These are phyloP conservation scores for Scalesia atractyloides DNA, from an alignment of 129 eudicot species.

Conservation along the genomic window DNA sequence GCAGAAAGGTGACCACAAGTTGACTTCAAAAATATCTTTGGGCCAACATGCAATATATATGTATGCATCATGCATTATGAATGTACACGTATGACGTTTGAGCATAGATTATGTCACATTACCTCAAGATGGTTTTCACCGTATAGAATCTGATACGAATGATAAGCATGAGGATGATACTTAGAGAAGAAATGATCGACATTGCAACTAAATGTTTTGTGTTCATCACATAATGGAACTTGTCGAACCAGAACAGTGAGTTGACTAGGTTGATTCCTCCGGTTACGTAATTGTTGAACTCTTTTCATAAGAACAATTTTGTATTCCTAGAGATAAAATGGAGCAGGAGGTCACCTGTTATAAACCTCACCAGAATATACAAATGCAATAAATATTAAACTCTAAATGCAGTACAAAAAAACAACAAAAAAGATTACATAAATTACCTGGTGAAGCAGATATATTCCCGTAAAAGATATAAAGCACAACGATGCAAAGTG, in stretches of 20 bases:
- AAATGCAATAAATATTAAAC: slow-evolving; percentile 15
- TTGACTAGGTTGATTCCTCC: slow-evolving; percentile 74
- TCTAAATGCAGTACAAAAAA: not conserved
- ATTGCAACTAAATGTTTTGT: slow-evolving; percentile 67
- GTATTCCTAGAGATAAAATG: slow-evolving; percentile 72
- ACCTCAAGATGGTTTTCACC: slow-evolving; percentile 64
- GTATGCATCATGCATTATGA: not conserved
- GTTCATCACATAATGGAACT: slow-evolving; percentile 80
- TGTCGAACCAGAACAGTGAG: slow-evolving; percentile 84
- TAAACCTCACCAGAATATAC: slow-evolving; percentile 35
- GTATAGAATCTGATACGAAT: slow-evolving; percentile 69
- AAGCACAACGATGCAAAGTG: slow-evolving; percentile 76
- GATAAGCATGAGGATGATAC: slow-evolving; percentile 72
- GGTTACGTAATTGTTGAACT: slow-evolving; percentile 52
- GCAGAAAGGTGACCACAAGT: not conserved
- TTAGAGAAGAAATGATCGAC: slow-evolving; percentile 81
- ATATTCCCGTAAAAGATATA: slow-evolving; percentile 62
- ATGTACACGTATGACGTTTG: not conserved
- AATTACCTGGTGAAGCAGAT: slow-evolving; percentile 78
- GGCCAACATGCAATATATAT: not conserved
- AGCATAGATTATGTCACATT: slow-evolving; percentile 12
- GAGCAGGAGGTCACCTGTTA: slow-evolving; percentile 46
- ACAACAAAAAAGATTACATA: not conserved
- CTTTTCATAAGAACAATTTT: slow-evolving; percentile 52
- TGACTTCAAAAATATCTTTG: not conserved